Evolutionary conservation across 495 filamentous ascomycete species (phyloP), one percentile per base, ranked within the genome.

Genomic region (Xylaria grammica): DNA sequence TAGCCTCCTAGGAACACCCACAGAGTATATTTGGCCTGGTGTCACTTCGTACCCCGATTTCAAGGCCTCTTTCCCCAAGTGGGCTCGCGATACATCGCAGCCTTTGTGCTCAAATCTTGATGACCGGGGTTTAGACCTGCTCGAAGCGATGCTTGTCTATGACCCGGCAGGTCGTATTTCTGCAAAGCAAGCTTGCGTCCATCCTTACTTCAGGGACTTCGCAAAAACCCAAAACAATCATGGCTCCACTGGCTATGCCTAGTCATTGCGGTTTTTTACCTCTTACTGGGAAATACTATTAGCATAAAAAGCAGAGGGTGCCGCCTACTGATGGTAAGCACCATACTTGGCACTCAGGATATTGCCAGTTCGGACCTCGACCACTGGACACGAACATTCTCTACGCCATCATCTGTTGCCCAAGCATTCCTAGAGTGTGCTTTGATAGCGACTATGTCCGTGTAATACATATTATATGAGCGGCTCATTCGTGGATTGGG

Each of bases 21-120:
- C 89, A 45, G 95, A 99, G 71, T 79, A 87, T 2, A 81, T 87
- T 53, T 99, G 95, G 95, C 95, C 95, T 55, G 96, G 95, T 65
- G 96, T 99, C 44, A 97, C 94, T 19, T 93, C 91, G 19, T 97
- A 97, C 81, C 95, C 96, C 48, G 96, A 99, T 74, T 99, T 93
- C 86, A 99, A 99, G 78, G 67, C 91, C 36, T 94, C 91, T 4
- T 99, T 99, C 81, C 95, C 95, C 65, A 96, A 97, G 81, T 99
- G 95, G 95, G 79, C 82, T 45, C 89, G 96, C 50, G 91, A 94
- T 65, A 78, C 82, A 49, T 77, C 81, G 4, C 79, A 79, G 46
- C 67, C 75, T 22, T 72, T 86, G 10, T 83, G 79, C 77, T 70
- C 73, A 10, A 84, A 84, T 64, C 82, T 85, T 15, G 82, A 86